Percentiles rank a stretch among this genome's conserved stretches.
phyloP scores from a whole-genome alignment of 805 yeast genomes.

The Lachancea nothofagi region DNA sequence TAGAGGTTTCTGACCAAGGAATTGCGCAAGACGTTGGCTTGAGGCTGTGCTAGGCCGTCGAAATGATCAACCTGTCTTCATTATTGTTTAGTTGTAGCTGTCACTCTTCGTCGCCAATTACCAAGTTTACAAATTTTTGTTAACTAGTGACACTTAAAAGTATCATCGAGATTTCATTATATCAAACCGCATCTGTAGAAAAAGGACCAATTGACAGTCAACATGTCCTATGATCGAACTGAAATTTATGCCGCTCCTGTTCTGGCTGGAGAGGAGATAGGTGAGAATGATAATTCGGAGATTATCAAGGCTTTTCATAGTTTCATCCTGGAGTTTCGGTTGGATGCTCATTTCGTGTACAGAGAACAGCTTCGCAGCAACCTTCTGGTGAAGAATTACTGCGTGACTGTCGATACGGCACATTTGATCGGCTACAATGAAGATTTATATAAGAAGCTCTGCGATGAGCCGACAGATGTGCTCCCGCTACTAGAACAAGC shows the following conservation, averaged over 20 bases:
- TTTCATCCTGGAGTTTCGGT: slow-evolving; percentile 80
- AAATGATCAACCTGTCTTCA: too few species aligned
- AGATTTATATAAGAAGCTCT: slow-evolving; percentile 74
- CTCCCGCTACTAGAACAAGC: slow-evolving; percentile 81
- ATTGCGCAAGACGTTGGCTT: too few species aligned
- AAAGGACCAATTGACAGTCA: not conserved
- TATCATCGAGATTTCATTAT: too few species aligned
- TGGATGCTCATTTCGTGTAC: slow-evolving; percentile 76
- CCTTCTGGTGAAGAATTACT: slow-evolving; percentile 67
- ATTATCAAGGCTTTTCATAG: slow-evolving; percentile 70
- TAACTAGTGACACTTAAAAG: not conserved
- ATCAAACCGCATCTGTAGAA: not conserved
- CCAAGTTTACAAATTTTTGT: too few species aligned
- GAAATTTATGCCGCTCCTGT: slow-evolving; percentile 74
- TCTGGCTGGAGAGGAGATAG: slow-evolving; percentile 73
- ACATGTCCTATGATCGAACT: slow-evolving; percentile 70
- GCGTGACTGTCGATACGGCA: slow-evolving; percentile 68
- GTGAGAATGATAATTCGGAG: slow-evolving; percentile 59
- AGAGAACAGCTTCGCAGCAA: slow-evolving; percentile 89
- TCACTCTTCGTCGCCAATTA: too few species aligned
- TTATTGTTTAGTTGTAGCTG: too few species aligned
- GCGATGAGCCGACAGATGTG: slow-evolving; percentile 84
- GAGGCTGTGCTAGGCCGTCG: too few species aligned
- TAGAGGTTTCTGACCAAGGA: too few species aligned
- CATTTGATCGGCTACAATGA: slow-evolving; percentile 86